Conservation (phyloP, 352 stramenopile genomes). For the Globisporangium parvum region DNA sequence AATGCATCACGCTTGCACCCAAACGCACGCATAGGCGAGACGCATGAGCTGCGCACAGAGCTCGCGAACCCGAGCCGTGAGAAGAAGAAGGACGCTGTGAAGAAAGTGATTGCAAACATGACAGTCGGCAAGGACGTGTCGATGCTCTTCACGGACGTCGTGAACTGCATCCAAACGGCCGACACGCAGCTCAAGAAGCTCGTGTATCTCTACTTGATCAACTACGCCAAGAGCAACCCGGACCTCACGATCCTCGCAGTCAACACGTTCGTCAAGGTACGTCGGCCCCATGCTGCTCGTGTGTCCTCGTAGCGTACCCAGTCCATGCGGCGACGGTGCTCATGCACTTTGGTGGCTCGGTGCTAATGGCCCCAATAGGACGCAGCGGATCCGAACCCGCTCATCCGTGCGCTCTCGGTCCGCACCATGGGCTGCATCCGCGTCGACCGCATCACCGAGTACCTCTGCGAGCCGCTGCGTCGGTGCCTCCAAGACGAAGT, state of each 20-base stretch:
- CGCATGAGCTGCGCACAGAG: slow-evolving; percentile 97
- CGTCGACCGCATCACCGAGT: slow-evolving; percentile 98
- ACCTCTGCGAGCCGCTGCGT: slow-evolving; percentile 95
- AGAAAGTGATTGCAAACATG: slow-evolving; percentile 99
- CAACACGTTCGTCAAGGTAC: slow-evolving; percentile 96
- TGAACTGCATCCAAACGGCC: slow-evolving; percentile 99
- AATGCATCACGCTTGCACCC: background rate
- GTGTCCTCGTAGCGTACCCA: too few species aligned
- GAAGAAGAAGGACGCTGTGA: slow-evolving; percentile 99
- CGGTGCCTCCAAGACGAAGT: slow-evolving; percentile 88
- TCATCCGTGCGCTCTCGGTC: slow-evolving; percentile 96
- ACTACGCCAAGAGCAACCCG: slow-evolving; percentile 99
- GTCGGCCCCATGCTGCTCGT: too few species aligned
- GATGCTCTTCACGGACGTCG: slow-evolving; percentile 98
- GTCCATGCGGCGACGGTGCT: background rate
- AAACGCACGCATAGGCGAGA: slow-evolving; percentile 64
- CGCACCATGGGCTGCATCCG: slow-evolving; percentile 99
- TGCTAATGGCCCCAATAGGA: slow-evolving; percentile 21
- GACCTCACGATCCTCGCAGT: slow-evolving; percentile 99
- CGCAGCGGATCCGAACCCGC: slow-evolving; percentile 87
- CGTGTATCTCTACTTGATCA: slow-evolving; percentile 99
- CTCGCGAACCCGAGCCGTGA: slow-evolving; percentile 95
- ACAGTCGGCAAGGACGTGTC: slow-evolving; percentile 99
- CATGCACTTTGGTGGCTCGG: background rate
- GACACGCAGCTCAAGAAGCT: slow-evolving; percentile 99